Base-by-base conservation (phyloP, 176 grass and related monocot genomes). In the Ampelocalamus luodianensis region DNA sequence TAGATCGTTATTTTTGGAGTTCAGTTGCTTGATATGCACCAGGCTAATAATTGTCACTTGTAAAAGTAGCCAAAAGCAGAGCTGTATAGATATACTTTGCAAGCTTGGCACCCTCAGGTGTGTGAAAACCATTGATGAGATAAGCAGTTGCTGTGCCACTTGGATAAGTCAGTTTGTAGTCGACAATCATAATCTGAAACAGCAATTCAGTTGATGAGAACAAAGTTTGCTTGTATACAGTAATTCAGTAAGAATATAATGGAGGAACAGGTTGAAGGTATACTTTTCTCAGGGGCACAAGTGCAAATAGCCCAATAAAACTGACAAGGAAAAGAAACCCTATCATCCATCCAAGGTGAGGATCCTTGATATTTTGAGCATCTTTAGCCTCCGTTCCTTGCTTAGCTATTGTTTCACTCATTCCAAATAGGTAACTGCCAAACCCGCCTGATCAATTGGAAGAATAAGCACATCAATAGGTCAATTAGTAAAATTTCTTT, bases 271-370 rank as follows among this genome's bases (percentile, higher is more conserved):
- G 15, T 78, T 23, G 37, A 56, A 81, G 44, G 37, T 58, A 63
- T 94, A 97, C 94, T 85, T 97, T 97, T 90, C 94, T 90, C 53
- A 97, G 86, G 60, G 94, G 94, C 36, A 97, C 94, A 61, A 97
- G 89, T n/a, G 94, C 87, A 67, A 97, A 87, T 36, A 97, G 67
- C 29, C 94, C 94, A 65, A 97, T 91, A 71, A 97, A 97, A 86
- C 94, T 94, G 85, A 92, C 94, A 24, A 91, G 84, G 84, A 97
- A 97, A 73, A 94, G 82, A 63, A 97, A 97, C 5, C 94, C 94
- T 82, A 97, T 94, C 92, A 97, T 97, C 94, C 94, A 97, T 68
- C 89, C 90, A 29, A 97, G 86, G 38, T 88, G 81, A 79, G 91
- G 94, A 53, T 97, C 79, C 70, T 94, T 97, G 38, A 97, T 94